phyloP scores from a whole-genome alignment of 2,329 filamentous ascomycete species.

The Venturia oleaginea region DNA sequence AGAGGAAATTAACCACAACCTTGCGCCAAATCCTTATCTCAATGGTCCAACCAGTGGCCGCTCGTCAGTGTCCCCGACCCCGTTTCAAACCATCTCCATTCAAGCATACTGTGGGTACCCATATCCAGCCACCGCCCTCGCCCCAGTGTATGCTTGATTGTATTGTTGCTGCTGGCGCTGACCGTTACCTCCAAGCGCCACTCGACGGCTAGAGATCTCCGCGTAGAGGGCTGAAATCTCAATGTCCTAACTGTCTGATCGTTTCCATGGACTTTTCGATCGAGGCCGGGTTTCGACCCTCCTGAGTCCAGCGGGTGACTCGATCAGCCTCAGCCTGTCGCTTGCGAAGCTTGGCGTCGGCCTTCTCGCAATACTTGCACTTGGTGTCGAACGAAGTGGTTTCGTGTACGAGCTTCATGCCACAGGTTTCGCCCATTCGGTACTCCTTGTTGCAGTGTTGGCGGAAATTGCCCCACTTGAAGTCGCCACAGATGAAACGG shows the following conservation, averaged over 20 bases:
- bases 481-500: conserved; percentile 77
- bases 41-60: background rate
- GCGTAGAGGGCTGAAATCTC: conserved; percentile 58
- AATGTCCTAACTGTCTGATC: conserved; percentile 58
- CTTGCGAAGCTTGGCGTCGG: conserved; percentile 59
- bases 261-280: conserved; percentile 62
- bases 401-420: conserved; percentile 78
- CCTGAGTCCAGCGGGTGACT: conserved; percentile 34
- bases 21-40: background rate
- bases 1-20: background rate
- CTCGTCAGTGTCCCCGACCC: background rate
- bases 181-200: background rate
- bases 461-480: conserved; percentile 89
- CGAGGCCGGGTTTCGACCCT: conserved; percentile 52
- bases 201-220: conserved; percentile 36
- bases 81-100: background rate
- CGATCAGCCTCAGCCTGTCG: conserved; percentile 14
- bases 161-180: background rate
- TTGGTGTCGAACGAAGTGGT: conserved; percentile 54
- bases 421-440: conserved; percentile 92
- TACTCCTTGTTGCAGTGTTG: conserved; percentile 92
- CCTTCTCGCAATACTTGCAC: conserved; percentile 83
- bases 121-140: background rate
- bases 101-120: background rate
- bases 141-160: background rate